Evolutionary conservation across 1,284 basidiomycete genomes (phyloP).

Genomic region (Tylopilus orsonianus): DNA sequence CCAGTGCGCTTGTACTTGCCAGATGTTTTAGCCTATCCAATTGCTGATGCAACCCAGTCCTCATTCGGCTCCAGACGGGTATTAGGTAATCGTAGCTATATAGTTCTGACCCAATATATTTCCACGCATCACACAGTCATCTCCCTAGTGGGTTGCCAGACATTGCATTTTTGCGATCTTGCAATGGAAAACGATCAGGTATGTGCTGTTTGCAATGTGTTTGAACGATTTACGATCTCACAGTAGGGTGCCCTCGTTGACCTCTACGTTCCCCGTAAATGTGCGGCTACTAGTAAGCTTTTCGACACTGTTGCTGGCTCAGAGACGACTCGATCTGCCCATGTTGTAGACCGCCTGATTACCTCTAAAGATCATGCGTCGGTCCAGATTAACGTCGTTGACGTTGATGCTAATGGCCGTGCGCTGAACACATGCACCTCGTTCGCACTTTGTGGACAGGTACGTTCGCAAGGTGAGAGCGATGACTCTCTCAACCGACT

Average conservation of each 20-base stretch:
- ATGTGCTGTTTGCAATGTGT: conserved; percentile 23
- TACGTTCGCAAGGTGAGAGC: conserved; percentile 93
- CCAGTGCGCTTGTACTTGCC: conserved; percentile 1
- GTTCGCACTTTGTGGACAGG: conserved; percentile 93
- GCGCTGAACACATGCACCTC: conserved; percentile 86
- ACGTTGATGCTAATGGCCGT: conserved; percentile 93
- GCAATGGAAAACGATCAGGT: conserved; percentile 83
- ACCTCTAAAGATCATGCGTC: conserved; percentile 99
- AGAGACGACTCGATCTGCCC: conserved; percentile 5
- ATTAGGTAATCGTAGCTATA: conserved; percentile 24
- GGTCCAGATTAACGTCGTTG: conserved; percentile 93
- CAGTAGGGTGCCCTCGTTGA: conserved; percentile 94
- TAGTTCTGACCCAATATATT: conserved; percentile 30
- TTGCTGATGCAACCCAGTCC: conserved; percentile 9
- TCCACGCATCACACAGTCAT: conserved; percentile 25
- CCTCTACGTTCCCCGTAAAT: conserved; percentile 99
- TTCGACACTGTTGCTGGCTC: background rate
- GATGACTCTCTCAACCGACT: conserved; percentile 98
- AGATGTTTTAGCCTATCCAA: conserved; percentile 1
- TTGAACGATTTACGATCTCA: conserved; percentile 1
- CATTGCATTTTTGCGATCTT: conserved; percentile 18
- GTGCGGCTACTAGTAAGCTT: conserved; percentile 88
- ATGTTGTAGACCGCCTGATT: conserved; percentile 80
- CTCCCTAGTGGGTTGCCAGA: background rate
- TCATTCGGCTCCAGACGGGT: too few species aligned